These are phyloP conservation scores for Fusarium ramigenum DNA, from an alignment of 2,329 filamentous ascomycete genomes.

Conservation along the genomic window DNA sequence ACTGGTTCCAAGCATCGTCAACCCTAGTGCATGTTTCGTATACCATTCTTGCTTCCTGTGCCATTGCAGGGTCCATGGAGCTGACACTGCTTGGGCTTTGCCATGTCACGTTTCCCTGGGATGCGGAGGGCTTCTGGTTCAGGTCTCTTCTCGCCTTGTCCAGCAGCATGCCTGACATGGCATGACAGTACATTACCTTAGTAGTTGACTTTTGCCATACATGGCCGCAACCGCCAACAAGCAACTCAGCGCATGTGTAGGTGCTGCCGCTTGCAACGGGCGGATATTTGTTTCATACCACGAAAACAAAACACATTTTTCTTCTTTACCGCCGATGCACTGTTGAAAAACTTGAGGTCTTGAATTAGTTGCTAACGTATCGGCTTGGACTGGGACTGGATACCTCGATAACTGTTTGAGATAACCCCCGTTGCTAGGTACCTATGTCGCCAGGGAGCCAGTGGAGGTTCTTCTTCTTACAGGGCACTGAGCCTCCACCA, in stretches of 20 bases:
- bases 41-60: constrained; percentile 23
- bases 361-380: not conserved
- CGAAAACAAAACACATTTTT: constrained; percentile 19
- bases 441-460: constrained; percentile 15
- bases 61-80: constrained; percentile 10
- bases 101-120: constrained; percentile 8
- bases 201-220: not conserved
- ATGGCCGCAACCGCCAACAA: constrained; percentile 5
- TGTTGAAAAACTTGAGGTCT: constrained; percentile 2
- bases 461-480: constrained; percentile 11
- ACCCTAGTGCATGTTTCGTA: constrained; percentile 22
- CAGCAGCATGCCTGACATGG: not conserved
- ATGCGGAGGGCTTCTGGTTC: not conserved
- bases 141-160: constrained; percentile 8
- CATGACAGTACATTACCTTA: not conserved
- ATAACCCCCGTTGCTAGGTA: constrained; percentile 35
- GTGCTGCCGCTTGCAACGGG: constrained; percentile 18
- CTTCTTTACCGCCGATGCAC: constrained; percentile 18
- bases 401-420: constrained; percentile 28
- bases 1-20: constrained; percentile 1
- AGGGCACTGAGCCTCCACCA: constrained; percentile 25
- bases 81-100: not conserved
- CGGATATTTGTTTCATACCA: constrained; percentile 17
- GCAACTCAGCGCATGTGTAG: constrained; percentile 1
- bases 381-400: constrained; percentile 16